Base-by-base conservation (phyloP, 352 stramenopile species). In the Phytophthora pisi region DNA sequence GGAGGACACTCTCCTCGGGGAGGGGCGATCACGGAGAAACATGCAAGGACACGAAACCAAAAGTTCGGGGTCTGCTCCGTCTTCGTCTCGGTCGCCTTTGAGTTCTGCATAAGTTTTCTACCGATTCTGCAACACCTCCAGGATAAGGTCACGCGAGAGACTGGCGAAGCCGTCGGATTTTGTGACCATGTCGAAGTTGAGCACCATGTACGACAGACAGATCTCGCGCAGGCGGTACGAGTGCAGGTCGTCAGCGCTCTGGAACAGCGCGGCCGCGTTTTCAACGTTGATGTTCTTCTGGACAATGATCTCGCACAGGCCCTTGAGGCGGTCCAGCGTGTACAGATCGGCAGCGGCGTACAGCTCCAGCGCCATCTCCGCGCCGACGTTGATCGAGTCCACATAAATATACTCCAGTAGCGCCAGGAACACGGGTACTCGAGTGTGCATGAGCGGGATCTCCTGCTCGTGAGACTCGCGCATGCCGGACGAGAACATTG, bases 341-440 rank as follows among this genome's bases (percentile, higher is more conserved):
- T 99, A 99, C 62, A 98, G 71, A 74, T 98, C 96, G 1, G 95
- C 91, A 0, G 92, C 90, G 13, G 96, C 97, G 68, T 97, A 98
- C 6, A 99, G 74, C 66, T 98, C 94, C 24, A 98, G 85, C 28
- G 95, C 96, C 79, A 98, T 92, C 61, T 98, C 92, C 10, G 96
- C 72, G 11, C 72, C 77, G 34, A 98, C 89, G 68, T 97, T 91
- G 34, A 98, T 92, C n/a, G 87, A 86, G 71, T 99, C 97, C 15
- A 97, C 97, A 76, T 99, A 99, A 69, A 99, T 90, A 88, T 98
- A 99, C 77, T 99, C 93, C 63, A 99, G 74, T 59, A 99, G 81
- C 42, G 96, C 78, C 23, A 98, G 71, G 77, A 99, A 99, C 5
- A 98, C 95, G 0, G 88, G 81, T 30, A 93, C 75, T 23, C 91